Conservation (phyloP, 129 eudicot genomes). For the Gnaphalium uliginosum region DNA sequence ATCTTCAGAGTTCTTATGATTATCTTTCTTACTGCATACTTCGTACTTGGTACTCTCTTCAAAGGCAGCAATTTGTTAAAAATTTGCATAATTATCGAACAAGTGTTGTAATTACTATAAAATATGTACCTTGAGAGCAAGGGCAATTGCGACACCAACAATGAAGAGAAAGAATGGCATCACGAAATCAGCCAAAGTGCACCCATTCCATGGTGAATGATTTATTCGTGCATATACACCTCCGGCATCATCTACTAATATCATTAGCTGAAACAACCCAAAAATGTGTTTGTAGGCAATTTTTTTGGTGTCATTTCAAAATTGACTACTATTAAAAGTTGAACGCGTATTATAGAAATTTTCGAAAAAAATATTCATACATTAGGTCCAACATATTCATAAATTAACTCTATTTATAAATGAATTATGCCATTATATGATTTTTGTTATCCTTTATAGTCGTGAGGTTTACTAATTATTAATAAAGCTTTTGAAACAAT, state of each 20-base stretch:
- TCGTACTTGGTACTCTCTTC: slow-evolving; percentile 60
- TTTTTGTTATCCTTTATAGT: no score
- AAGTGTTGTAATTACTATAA: background rate
- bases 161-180: slow-evolving; percentile 90
- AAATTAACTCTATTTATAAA: no score
- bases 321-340: no score
- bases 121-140: slow-evolving; percentile 67
- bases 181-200: slow-evolving; percentile 85
- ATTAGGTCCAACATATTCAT: no score
- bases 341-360: no score
- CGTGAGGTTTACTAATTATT: no score
- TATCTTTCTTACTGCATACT: slow-evolving; percentile 62
- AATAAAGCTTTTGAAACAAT: background rate
- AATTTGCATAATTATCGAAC: background rate
- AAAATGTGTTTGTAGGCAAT: background rate
- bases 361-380: no score
- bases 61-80: background rate
- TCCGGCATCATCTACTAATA: slow-evolving; percentile 86
- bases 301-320: background rate
- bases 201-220: slow-evolving; percentile 93
- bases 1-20: slow-evolving; percentile 66
- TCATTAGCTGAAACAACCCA: slow-evolving; percentile 54
- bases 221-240: slow-evolving; percentile 57
- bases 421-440: no score
- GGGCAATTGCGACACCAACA: slow-evolving; percentile 85